Evolutionary conservation across 106 monocot genomes (phyloP).

Genomic region (Triglochin maritima): DNA sequence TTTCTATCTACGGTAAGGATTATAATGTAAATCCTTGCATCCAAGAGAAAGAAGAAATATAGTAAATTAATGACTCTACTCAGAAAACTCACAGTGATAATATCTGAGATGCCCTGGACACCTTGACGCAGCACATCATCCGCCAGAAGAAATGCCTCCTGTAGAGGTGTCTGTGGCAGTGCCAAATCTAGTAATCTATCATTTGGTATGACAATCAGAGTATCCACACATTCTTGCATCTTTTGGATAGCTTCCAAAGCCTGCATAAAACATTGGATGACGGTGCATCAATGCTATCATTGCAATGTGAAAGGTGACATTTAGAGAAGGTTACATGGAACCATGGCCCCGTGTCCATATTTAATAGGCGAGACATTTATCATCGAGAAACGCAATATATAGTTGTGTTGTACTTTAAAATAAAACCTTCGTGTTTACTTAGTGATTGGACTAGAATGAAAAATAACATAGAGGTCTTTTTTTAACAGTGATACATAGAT

Average conservation of each 20-base stretch:
- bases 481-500: too few species aligned
- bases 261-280: slow-evolving; percentile 2
- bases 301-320: neutral
- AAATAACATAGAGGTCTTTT: too few species aligned
- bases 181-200: slow-evolving; percentile 25
- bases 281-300: neutral
- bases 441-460: too few species aligned
- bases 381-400: too few species aligned
- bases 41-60: neutral
- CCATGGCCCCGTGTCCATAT: too few species aligned
- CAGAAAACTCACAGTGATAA: slow-evolving; percentile 16
- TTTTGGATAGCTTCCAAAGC: slow-evolving; percentile 26
- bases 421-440: too few species aligned
- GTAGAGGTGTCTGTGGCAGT: slow-evolving; percentile 20
- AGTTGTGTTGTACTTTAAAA: too few species aligned
- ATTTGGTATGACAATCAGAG: slow-evolving; percentile 30
- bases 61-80: too few species aligned
- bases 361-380: too few species aligned
- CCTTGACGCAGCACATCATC: slow-evolving; percentile 30
- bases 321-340: too few species aligned
- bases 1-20: neutral
- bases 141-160: slow-evolving; percentile 31
- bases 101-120: slow-evolving; percentile 30
- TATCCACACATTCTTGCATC: slow-evolving; percentile 22
- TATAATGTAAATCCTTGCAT: neutral